Evolutionary conservation across 805 yeast genomes (phyloP).

Genomic region (Alloascoidea africana): DNA sequence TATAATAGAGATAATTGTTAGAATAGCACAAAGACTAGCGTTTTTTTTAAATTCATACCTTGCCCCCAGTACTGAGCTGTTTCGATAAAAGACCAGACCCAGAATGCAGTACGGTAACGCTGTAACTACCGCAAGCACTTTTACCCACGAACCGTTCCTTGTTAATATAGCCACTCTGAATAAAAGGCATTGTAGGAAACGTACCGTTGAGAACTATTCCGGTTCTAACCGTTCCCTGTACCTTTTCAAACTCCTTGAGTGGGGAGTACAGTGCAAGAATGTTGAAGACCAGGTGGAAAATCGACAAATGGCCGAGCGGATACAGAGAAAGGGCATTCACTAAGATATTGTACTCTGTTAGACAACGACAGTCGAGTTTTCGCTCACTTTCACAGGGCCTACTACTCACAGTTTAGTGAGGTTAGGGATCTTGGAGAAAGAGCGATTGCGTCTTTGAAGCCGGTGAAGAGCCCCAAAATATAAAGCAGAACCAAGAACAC

Average conservation of each 20-base stretch:
- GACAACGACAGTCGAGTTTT: constrained; percentile 6
- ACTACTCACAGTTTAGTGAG: constrained; percentile 21
- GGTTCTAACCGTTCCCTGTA: constrained; percentile 75
- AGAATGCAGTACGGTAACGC: constrained; percentile 43
- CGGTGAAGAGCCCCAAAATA: constrained; percentile 17
- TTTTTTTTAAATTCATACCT: constrained; percentile 9
- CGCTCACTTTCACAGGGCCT: constrained; percentile 12
- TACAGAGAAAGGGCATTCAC: constrained; percentile 50
- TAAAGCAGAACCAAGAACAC: constrained; percentile 36
- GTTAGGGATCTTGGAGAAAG: constrained; percentile 43
- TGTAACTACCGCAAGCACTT: constrained; percentile 45
- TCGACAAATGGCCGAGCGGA: constrained; percentile 50
- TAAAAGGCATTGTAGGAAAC: constrained; percentile 2
- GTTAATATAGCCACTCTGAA: neutral
- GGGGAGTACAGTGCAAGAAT: constrained; percentile 40
- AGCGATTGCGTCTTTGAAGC: constrained; percentile 23
- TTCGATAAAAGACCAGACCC: constrained; percentile 30
- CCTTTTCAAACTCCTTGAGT: constrained; percentile 47
- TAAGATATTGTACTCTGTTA: constrained; percentile 5
- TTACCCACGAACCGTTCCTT: neutral
- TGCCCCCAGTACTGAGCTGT: constrained; percentile 45
- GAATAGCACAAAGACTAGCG: neutral
- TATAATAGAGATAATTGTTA: constrained; percentile 5
- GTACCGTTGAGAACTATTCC: constrained; percentile 55
- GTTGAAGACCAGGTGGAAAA: constrained; percentile 49